phyloP scores from a whole-genome alignment of 2,329 filamentous ascomycete genomes.

The Penicillium occitanis region DNA sequence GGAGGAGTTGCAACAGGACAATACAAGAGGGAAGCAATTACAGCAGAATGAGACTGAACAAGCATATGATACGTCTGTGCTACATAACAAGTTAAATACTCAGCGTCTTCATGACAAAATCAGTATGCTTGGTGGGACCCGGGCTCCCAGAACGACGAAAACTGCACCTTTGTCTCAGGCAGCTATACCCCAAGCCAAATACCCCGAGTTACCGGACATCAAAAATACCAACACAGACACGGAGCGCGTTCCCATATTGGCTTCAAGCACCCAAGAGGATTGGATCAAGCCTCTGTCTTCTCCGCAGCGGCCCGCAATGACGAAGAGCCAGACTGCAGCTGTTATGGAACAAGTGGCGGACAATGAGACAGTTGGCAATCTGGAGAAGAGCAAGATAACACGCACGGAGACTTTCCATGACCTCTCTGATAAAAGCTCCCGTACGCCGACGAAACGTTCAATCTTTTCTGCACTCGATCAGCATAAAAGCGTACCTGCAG shows the following conservation, averaged over 20 bases:
- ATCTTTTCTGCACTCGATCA: conserved; percentile 47
- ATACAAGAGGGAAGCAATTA: conserved; percentile 53
- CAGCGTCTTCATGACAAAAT: conserved; percentile 92
- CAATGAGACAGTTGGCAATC: conserved; percentile 51
- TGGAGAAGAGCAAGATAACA: conserved; percentile 51
- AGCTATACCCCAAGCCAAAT: conserved; percentile 35
- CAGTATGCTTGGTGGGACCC: conserved; percentile 65
- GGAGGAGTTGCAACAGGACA: conserved; percentile 43
- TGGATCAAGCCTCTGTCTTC: conserved; percentile 58
- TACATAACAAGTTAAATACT: conserved; percentile 86
- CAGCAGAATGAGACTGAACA: conserved; percentile 51
- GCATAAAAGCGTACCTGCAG: conserved; percentile 63
- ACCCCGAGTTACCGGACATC: conserved; percentile 36
- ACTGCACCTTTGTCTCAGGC: conserved; percentile 38
- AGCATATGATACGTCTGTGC: conserved; percentile 53
- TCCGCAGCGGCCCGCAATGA: conserved; percentile 51
- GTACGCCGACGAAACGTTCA: conserved; percentile 19
- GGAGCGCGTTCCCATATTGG: conserved; percentile 27
- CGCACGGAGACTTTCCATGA: conserved; percentile 32
- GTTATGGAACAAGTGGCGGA: conserved; percentile 58
- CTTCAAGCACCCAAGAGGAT: conserved; percentile 53
- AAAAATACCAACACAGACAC: conserved; percentile 28
- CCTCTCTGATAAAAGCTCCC: conserved; percentile 31
- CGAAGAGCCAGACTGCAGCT: conserved; percentile 63
- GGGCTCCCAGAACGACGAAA: conserved; percentile 47